Evolutionary conservation across 1,284 basidiomycete genomes (phyloP).

Genomic region (Cutaneotrichosporon arboriforme): DNA sequence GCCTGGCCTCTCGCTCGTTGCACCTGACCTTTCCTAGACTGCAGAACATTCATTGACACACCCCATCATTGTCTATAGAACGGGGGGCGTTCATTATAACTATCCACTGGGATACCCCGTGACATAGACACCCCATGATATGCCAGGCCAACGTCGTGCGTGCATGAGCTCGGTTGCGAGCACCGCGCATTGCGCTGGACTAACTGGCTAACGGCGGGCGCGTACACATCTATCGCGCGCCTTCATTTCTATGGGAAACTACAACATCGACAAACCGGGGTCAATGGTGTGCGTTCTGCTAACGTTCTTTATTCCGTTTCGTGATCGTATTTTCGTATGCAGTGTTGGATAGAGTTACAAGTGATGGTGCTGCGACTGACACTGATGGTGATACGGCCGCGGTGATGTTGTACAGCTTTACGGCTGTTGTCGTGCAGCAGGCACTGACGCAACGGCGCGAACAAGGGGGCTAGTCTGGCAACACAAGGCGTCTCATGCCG

Average conservation of each 20-base stretch:
- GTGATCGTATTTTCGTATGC: background rate
- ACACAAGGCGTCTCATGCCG: too few relatives aligned
- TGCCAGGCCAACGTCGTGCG: conserved; percentile 10
- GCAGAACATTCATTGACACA: conserved; percentile 2
- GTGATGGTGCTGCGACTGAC: too few relatives aligned
- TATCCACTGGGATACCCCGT: background rate
- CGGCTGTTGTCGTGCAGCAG: too few relatives aligned
- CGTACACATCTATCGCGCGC: too few relatives aligned
- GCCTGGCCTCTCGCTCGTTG: conserved; percentile 1
- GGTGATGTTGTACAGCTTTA: too few relatives aligned
- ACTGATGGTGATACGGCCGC: too few relatives aligned
- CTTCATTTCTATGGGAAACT: too few relatives aligned
- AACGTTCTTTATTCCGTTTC: background rate
- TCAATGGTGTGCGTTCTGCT: background rate
- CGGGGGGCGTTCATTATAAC: background rate
- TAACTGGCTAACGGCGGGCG: background rate
- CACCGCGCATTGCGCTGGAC: background rate
- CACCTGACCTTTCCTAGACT: background rate
- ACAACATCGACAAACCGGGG: background rate
- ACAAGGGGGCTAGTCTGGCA: too few relatives aligned
- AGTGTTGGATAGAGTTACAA: too few relatives aligned
- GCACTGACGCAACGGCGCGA: too few relatives aligned
- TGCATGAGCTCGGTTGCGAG: conserved; percentile 1
- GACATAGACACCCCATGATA: conserved; percentile 4
- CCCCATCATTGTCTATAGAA: conserved; percentile 5